Evolutionary conservation across 2,329 filamentous ascomycete genomes (phyloP).

Genomic region (Pseudodiploospora longispora): DNA sequence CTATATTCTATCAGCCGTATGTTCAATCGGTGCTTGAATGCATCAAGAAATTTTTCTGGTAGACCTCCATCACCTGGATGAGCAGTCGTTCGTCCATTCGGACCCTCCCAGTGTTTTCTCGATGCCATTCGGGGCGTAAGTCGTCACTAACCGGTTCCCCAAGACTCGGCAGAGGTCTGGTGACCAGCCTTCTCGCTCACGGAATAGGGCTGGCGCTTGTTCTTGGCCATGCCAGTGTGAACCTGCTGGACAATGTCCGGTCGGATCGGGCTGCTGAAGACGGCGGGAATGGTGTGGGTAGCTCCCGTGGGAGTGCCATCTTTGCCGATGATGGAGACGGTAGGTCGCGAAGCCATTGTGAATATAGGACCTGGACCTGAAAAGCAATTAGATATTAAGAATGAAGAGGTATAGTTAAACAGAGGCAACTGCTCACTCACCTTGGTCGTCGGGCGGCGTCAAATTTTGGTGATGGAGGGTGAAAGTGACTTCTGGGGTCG

Average conservation of each 20-base stretch:
- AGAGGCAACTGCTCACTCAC: conserved; percentile 19
- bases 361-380: conserved; percentile 31
- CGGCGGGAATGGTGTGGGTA: conserved; percentile 87
- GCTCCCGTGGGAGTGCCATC: conserved; percentile 87
- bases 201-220: conserved; percentile 98
- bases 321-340: conserved; percentile 92
- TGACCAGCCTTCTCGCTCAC: conserved; percentile 99
- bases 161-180: conserved; percentile 99
- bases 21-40: not conserved
- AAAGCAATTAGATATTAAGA: conserved; percentile 4
- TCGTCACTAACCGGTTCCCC: conserved; percentile 83
- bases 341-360: conserved; percentile 92
- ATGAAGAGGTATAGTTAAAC: not conserved
- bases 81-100: not conserved
- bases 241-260: conserved; percentile 98
- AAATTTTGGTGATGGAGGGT: conserved; percentile 28
- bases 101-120: not conserved
- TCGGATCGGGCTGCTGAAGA: conserved; percentile 96
- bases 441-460: conserved; percentile 34
- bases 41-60: not conserved
- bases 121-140: not conserved
- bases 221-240: conserved; percentile 99
- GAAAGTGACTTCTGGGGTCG: conserved; percentile 21
- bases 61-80: not conserved
- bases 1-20: conserved; percentile 35